Evolutionary conservation across 179 eudicot species (phyloP).

Genomic region (Vitellaria paradoxa): DNA sequence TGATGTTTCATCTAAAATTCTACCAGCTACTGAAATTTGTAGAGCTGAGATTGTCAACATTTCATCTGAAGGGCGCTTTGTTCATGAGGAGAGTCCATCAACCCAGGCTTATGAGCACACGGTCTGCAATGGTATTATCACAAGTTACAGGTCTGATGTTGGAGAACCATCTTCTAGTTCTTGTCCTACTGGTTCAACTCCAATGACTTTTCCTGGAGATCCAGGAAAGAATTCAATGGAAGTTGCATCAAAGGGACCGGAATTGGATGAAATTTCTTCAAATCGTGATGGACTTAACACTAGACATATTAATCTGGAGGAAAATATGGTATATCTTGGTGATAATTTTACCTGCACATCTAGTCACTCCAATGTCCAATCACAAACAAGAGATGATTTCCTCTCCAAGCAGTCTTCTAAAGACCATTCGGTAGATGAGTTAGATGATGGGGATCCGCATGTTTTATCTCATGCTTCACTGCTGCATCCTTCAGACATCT

Average conservation of each 20-base stretch:
- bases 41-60: slow-evolving; percentile 29
- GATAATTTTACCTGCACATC: slow-evolving; percentile 18
- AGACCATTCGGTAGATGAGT: slow-evolving; percentile 23
- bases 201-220: not conserved
- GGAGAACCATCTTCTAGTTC: slow-evolving; percentile 33
- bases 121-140: slow-evolving; percentile 8
- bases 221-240: too few relatives aligned
- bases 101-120: slow-evolving; percentile 25
- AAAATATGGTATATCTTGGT: slow-evolving; percentile 17
- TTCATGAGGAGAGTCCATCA: slow-evolving; percentile 26
- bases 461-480: slow-evolving; percentile 21
- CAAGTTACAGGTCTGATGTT: slow-evolving; percentile 18
- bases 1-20: slow-evolving; percentile 22
- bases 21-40: slow-evolving; percentile 25
- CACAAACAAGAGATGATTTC: slow-evolving; percentile 26
- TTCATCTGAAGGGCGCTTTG: slow-evolving; percentile 25
- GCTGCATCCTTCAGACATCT: slow-evolving; percentile 14
- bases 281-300: not conserved
- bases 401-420: slow-evolving; percentile 22
- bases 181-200: slow-evolving; percentile 21
- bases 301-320: slow-evolving; percentile 20
- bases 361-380: slow-evolving; percentile 24
- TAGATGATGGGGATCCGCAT: slow-evolving; percentile 27
- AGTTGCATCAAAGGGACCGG: not conserved
- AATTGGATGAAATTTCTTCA: slow-evolving; percentile 21